Evolutionary conservation across 2,329 filamentous ascomycete species (phyloP), one percentile per base, ranked within the genome.

Genomic region (Leptographium lundbergii): DNA sequence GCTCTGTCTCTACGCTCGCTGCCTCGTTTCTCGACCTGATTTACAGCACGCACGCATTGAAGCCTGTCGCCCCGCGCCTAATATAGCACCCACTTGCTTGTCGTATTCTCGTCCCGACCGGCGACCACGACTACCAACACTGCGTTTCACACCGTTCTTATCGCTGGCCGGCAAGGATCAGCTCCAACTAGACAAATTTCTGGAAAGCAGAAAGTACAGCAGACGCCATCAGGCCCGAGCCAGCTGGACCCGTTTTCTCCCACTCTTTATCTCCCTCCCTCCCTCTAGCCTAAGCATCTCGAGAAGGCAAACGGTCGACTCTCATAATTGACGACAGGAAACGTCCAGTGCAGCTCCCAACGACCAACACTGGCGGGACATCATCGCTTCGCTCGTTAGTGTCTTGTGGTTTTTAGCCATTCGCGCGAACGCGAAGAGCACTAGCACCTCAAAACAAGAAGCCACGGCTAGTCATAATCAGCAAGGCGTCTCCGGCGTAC

Each of bases 1-100:
- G 17, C 42, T 60, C 60, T 34, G 57, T 57, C 60, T 54, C 57
- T 27, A 36, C 27, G 34, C 48, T 50, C 47, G 47, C 47, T 32
- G 42, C 42, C n/a, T 45, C 50, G 56, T 61, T 60, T 55, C 50
- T 61, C 39, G 25, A 17, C 47, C 47, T 45, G 47, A 24, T 50
- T 27, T 50, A 27, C 47, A 50, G 47, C 47, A 27, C 47, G 47
- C 47, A 27, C 47, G 9, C 47, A 7, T 27, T 50, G 22, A n/a
- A 45, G 42, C 42, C 42, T 39, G 36, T 45, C 42, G 17, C 47
- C 47, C 47, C 47, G 47, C 47, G 47, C 22, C 22, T 11, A 17
- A 13, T 24, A 50, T n/a, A 24, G n/a, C 19, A 24, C 22, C 19
- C 45, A 22, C n/a, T 24, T 4, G n/a, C n/a, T 24, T 24, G 24